Evolutionary conservation across 805 yeast species (phyloP).

Genomic region (Ogataea nitratoaversa): DNA sequence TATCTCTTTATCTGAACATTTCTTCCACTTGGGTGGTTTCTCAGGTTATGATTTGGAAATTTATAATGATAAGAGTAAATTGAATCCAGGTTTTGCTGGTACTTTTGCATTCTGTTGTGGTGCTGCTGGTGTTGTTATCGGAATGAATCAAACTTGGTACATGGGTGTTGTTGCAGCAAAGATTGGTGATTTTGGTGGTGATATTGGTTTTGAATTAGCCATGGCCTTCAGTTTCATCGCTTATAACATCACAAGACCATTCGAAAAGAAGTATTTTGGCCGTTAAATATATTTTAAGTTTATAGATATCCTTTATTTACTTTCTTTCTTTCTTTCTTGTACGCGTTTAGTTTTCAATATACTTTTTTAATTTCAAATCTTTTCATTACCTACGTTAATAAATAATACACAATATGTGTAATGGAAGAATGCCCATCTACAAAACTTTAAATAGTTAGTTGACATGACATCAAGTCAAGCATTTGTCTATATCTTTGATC

Average conservation of each 20-base stretch:
- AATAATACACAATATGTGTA: too few relatives aligned
- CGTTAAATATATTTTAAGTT: too few relatives aligned
- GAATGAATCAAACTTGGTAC: constrained; percentile 88
- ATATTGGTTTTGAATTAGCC: constrained; percentile 80
- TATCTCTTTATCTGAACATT: constrained; percentile 76
- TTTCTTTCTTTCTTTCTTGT: neutral
- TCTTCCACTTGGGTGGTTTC: constrained; percentile 65
- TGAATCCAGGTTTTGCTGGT: constrained; percentile 81
- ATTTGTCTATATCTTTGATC: too few relatives aligned
- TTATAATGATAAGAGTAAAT: constrained; percentile 51
- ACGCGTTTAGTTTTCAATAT: too few relatives aligned
- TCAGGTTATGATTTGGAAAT: constrained; percentile 58
- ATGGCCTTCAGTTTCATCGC: constrained; percentile 61
- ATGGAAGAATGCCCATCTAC: too few relatives aligned
- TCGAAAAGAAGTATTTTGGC: constrained; percentile 63
- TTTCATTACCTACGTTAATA: too few relatives aligned
- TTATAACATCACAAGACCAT: constrained; percentile 52
- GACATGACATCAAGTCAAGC: too few relatives aligned
- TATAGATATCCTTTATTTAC: too few relatives aligned
- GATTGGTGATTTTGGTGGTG: constrained; percentile 74
- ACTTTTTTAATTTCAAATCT: too few relatives aligned
- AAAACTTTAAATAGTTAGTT: too few relatives aligned
- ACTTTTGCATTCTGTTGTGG: constrained; percentile 75
- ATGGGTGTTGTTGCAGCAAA: constrained; percentile 58
- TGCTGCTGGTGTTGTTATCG: constrained; percentile 78